A percentile compares a stretch with the other conserved stretches of the same genome.
Conservation (phyloP, 495 filamentous ascomycete species). For the Paragyromitra xinjiangensis region DNA sequence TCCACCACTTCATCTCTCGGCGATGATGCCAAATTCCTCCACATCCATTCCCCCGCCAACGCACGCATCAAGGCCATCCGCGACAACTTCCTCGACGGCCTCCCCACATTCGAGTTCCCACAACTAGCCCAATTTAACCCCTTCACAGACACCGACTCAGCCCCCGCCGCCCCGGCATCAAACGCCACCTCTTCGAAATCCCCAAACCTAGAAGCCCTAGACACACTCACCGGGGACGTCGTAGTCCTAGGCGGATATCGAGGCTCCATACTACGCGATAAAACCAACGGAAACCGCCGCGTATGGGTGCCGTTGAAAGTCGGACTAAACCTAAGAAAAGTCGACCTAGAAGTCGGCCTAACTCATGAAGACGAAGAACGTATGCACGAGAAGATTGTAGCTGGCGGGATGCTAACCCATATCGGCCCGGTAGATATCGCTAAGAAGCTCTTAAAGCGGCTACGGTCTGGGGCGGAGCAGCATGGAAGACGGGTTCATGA, state of each 20-base stretch:
- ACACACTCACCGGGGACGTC: conserved; percentile 79
- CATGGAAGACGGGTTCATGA: conserved; percentile 82
- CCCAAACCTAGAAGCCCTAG: conserved; percentile 64
- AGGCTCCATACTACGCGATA: conserved; percentile 87
- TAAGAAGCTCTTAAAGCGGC: conserved; percentile 77
- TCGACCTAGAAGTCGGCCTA: conserved; percentile 88
- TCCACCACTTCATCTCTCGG: conserved; percentile 84
- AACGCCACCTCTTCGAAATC: conserved; percentile 26
- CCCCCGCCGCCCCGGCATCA: conserved; percentile 37
- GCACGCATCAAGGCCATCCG: conserved; percentile 87
- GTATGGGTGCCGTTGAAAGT: conserved; percentile 96
- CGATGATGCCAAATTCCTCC: conserved; percentile 82
- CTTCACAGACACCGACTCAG: conserved; percentile 61
- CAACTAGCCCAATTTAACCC: conserved; percentile 66
- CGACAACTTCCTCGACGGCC: conserved; percentile 79
- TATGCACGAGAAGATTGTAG: conserved; percentile 80
- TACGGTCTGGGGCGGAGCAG: conserved; percentile 68
- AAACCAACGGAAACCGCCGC: conserved; percentile 78
- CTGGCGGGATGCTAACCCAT: conserved; percentile 85
- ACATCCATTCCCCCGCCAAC: conserved; percentile 82
- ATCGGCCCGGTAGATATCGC: conserved; percentile 94
- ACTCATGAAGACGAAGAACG: conserved; percentile 83
- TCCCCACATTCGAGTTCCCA: conserved; percentile 73
- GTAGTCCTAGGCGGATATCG: conserved; percentile 91
- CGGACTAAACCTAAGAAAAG: conserved; percentile 88